Percentiles rank a stretch among this genome's conserved stretches.
These are phyloP conservation scores for Crithidia expoeki DNA, from an alignment of 208 protist species.

Conservation along the genomic window DNA sequence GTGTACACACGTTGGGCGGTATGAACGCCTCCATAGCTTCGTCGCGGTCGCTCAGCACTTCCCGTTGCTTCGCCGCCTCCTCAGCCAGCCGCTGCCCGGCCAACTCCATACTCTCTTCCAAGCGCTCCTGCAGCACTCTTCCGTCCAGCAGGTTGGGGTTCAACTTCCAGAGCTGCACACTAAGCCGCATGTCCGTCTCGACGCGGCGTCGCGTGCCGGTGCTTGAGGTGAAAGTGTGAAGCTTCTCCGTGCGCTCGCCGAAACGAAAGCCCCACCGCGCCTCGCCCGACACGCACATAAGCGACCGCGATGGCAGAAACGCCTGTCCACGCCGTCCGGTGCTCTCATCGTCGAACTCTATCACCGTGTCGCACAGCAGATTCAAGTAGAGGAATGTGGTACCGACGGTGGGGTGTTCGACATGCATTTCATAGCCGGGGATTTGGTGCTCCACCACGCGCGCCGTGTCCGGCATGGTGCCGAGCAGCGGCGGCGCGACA, in stretches of 20 bases:
- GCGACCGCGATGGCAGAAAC: slow-evolving; percentile 63
- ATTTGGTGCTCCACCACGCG: slow-evolving; percentile 85
- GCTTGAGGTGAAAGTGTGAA: slow-evolving; percentile 50
- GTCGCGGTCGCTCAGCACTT: slow-evolving; percentile 17
- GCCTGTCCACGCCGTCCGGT: slow-evolving; percentile 72
- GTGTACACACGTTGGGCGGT: slow-evolving; percentile 18
- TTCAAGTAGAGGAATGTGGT: slow-evolving; percentile 82
- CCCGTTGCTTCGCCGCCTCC: slow-evolving; percentile 30
- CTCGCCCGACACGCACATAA: slow-evolving; percentile 82
- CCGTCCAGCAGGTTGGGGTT: slow-evolving; percentile 70
- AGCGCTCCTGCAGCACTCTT: slow-evolving; percentile 67
- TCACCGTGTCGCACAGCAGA: slow-evolving; percentile 76
- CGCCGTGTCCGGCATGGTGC: slow-evolving; percentile 69
- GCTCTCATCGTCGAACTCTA: slow-evolving; percentile 86
- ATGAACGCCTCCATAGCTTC: slow-evolving; percentile 33
- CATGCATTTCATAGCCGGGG: slow-evolving; percentile 87
- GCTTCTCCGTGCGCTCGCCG: slow-evolving; percentile 58
- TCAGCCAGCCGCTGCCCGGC: slow-evolving; percentile 31
- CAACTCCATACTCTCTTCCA: slow-evolving; percentile 58
- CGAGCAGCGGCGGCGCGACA: slow-evolving; percentile 41
- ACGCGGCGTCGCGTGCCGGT: slow-evolving; percentile 40
- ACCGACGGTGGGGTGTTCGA: slow-evolving; percentile 85
- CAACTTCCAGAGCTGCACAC: slow-evolving; percentile 84
- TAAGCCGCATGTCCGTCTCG: slow-evolving; percentile 78
- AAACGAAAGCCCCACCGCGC: slow-evolving; percentile 86